Percentiles rank a stretch among this genome's conserved stretches.
These are phyloP conservation scores for Galeopsis tetrahit DNA, from an alignment of 257 asterid genomes.

Conservation along the genomic window DNA sequence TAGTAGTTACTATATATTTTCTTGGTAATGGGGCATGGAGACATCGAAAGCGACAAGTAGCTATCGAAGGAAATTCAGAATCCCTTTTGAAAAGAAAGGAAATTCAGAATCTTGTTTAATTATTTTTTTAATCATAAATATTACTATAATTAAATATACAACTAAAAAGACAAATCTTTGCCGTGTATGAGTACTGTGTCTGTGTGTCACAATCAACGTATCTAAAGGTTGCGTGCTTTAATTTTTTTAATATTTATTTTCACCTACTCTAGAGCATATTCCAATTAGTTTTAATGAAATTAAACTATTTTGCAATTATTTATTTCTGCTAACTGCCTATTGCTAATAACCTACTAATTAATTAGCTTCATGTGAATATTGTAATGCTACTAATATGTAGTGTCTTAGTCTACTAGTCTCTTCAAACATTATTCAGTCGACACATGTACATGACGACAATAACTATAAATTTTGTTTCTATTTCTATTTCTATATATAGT, in stretches of 20 bases:
- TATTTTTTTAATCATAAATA: background rate
- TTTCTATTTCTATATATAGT: background rate
- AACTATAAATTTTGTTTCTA: background rate
- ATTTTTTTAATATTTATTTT: background rate
- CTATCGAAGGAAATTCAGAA: background rate
- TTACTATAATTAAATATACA: background rate
- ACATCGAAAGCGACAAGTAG: background rate
- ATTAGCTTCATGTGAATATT: background rate
- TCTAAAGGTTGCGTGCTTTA: background rate
- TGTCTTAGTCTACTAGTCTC: slow-evolving; percentile 15
- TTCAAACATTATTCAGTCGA: slow-evolving; percentile 5
- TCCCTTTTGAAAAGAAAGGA: background rate
- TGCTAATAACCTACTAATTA: background rate
- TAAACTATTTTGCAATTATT: background rate
- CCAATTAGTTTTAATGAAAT: slow-evolving; percentile 13
- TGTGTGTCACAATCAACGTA: slow-evolving; percentile 21
- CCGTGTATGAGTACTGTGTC: background rate
- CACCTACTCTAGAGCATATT: slow-evolving; percentile 6
- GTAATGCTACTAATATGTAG: background rate
- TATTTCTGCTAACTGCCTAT: slow-evolving; percentile 3
- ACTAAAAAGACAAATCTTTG: background rate
- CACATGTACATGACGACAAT: no score
- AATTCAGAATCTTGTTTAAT: background rate
- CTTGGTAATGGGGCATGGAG: background rate
- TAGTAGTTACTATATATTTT: no score